phyloP scores from a whole-genome alignment of 208 protist species.

The Leishmania guyanensis region DNA sequence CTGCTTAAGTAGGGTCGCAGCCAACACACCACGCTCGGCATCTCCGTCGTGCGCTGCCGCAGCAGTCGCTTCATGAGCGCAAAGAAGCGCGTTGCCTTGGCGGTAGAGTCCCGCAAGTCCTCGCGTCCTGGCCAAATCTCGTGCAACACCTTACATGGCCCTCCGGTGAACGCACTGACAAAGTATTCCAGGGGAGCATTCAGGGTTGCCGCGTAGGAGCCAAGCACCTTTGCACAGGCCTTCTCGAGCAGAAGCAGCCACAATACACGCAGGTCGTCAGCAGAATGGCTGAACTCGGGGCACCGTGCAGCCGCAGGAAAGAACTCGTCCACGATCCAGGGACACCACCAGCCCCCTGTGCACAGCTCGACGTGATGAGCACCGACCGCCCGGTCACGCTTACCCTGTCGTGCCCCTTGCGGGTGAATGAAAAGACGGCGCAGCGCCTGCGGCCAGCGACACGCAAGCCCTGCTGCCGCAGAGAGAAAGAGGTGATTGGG shows the following conservation, averaged over 20 bases:
- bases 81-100: conserved; percentile 19
- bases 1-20: conserved; percentile 37
- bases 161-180: conserved; percentile 49
- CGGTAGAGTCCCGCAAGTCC: conserved; percentile 15
- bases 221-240: conserved; percentile 76
- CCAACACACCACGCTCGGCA: conserved; percentile 16
- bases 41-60: neutral
- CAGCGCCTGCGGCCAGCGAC: conserved; percentile 32
- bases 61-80: conserved; percentile 12
- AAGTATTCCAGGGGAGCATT: conserved; percentile 41
- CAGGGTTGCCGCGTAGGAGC: conserved; percentile 62
- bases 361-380: conserved; percentile 63
- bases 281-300: conserved; percentile 39
- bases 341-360: conserved; percentile 50
- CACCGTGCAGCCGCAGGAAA: conserved; percentile 32
- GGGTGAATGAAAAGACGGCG: conserved; percentile 54
- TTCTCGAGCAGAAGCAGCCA: conserved; percentile 82
- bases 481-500: conserved; percentile 55
- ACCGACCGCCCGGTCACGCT: conserved; percentile 41
- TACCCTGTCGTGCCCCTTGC: conserved; percentile 21
- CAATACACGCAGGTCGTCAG: conserved; percentile 44
- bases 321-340: conserved; percentile 51
- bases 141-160: conserved; percentile 34
- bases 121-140: conserved; percentile 38
- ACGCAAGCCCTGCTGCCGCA: conserved; percentile 37